Conservation (phyloP, 352 stramenopile species). For the Globisporangium recalcitrans region DNA sequence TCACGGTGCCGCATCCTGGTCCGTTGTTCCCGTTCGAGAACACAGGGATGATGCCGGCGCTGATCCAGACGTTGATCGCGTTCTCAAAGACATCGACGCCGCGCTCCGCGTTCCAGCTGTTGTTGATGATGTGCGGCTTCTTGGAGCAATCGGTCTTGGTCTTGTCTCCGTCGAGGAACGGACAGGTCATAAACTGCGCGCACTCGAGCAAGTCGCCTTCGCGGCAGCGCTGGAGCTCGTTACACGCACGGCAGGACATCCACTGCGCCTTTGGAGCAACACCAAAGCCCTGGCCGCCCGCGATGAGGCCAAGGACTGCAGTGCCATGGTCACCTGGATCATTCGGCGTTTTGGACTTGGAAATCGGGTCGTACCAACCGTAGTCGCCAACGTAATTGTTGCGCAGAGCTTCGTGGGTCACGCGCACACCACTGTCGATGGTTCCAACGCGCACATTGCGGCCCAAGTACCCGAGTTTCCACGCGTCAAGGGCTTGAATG, state of each 20-base stretch:
- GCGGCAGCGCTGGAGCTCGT: constrained; percentile 23
- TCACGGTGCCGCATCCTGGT: constrained; percentile 33
- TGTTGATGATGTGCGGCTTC: constrained; percentile 59
- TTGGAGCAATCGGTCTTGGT: constrained; percentile 31
- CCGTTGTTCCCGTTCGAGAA: constrained; percentile 49
- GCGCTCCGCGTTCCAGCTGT: constrained; percentile 53
- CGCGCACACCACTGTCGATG: constrained; percentile 43
- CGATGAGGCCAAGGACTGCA: constrained; percentile 29
- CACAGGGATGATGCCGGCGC: constrained; percentile 46
- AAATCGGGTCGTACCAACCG: constrained; percentile 50
- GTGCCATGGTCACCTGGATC: constrained; percentile 38
- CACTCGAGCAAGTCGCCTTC: constrained; percentile 36
- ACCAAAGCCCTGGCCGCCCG: constrained; percentile 24
- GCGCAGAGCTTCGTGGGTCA: constrained; percentile 28
- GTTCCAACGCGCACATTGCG: constrained; percentile 33
- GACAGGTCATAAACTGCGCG: constrained; percentile 43
- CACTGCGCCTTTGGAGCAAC: constrained; percentile 32
- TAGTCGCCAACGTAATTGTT: constrained; percentile 30
- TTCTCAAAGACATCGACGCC: constrained; percentile 17
- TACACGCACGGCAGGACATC: constrained; percentile 41
- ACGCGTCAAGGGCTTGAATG: constrained; percentile 33
- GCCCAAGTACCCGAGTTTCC: constrained; percentile 33
- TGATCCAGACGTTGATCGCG: constrained; percentile 43
- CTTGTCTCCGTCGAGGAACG: constrained; percentile 20
- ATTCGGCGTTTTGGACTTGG: constrained; percentile 22